These are phyloP conservation scores for Tulasnella sp. DNA, from an alignment of 768 basidiomycete genomes.

Conservation along the genomic window DNA sequence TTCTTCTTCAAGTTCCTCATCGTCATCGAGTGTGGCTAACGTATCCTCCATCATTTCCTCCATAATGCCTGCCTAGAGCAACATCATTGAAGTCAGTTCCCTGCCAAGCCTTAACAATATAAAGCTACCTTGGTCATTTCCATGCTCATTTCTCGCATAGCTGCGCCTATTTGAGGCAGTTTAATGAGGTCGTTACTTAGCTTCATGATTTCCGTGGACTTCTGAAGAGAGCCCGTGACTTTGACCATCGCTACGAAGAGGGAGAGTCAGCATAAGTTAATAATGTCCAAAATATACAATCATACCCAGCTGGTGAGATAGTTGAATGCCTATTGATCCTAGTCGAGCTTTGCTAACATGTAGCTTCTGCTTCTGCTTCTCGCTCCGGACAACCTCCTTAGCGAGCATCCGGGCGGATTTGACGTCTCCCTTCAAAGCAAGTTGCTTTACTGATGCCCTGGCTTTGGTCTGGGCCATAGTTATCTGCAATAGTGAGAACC, in stretches of 20 bases:
- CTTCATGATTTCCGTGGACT: conserved; percentile 98
- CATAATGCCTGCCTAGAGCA: conserved; percentile 82
- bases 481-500: conserved; percentile 48
- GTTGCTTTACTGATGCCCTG: conserved; percentile 73
- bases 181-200: conserved; percentile 88
- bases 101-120: background rate
- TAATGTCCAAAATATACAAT: conserved; percentile 26
- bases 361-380: conserved; percentile 89
- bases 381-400: conserved; percentile 87
- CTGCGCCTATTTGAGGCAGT: conserved; percentile 84
- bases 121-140: conserved; percentile 92
- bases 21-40: conserved; percentile 77
- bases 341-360: conserved; percentile 90
- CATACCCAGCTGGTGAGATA: conserved; percentile 88
- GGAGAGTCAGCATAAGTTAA: background rate
- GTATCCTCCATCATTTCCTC: conserved; percentile 97
- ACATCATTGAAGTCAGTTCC: background rate
- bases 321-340: conserved; percentile 83
- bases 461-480: conserved; percentile 79
- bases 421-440: conserved; percentile 85
- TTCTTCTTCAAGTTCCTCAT: conserved; percentile 93
- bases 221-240: conserved; percentile 95
- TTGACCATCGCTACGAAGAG: conserved; percentile 75
- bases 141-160: conserved; percentile 98
- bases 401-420: conserved; percentile 92